Percentiles rank a stretch among this genome's conserved stretches.
These are phyloP conservation scores for Cardamine resedifolia DNA, from an alignment of 345 rosid species.

Conservation along the genomic window DNA sequence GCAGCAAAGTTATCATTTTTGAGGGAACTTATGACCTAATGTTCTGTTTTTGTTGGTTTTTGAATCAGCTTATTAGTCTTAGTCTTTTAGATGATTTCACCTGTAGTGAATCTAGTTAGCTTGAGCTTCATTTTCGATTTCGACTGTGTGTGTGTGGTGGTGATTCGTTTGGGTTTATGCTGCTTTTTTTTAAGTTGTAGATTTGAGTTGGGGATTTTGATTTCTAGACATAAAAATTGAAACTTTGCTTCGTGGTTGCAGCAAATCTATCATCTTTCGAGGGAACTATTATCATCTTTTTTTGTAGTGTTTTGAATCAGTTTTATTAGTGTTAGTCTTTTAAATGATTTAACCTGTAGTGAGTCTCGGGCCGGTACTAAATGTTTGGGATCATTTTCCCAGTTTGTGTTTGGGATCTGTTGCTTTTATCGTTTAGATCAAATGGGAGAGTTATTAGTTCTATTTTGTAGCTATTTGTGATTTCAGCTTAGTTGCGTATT, in stretches of 20 bases:
- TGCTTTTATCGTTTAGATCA: neutral
- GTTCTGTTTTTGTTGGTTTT: neutral
- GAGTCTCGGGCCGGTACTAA: neutral
- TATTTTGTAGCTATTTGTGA: neutral
- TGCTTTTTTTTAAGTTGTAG: too few species aligned
- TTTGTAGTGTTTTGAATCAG: neutral
- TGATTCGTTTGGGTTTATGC: neutral
- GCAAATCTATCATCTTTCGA: neutral
- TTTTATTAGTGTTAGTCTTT: neutral
- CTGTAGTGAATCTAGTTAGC: neutral
- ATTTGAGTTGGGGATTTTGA: neutral
- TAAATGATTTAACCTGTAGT: too few species aligned
- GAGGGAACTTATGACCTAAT: neutral
- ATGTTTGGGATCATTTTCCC: neutral
- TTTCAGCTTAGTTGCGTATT: neutral
- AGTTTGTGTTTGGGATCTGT: neutral
- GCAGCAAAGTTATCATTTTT: neutral
- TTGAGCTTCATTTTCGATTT: neutral
- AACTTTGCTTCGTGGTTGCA: neutral
- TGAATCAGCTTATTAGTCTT: neutral
- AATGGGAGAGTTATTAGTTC: neutral
- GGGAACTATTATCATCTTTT: neutral
- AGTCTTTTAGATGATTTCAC: neutral
- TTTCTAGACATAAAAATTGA: neutral
- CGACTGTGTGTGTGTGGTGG: neutral